A percentile compares a stretch with the other conserved stretches of the same genome.
phyloP scores from a whole-genome alignment of 1,139 yeast genomes.

The Blastobotrys buckinghamii region DNA sequence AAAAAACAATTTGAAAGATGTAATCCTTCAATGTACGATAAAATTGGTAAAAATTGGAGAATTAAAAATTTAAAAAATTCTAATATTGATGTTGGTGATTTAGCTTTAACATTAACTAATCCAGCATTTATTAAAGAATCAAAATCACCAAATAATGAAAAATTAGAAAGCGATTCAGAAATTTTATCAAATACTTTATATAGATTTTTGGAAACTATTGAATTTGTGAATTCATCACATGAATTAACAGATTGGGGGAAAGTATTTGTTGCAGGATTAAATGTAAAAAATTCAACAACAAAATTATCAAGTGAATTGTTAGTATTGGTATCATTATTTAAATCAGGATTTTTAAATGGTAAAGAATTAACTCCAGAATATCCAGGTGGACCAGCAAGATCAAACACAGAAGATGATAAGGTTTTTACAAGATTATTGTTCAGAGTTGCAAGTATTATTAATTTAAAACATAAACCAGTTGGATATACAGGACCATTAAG shows the following conservation, averaged over 20 bases:
- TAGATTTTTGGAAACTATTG: constrained; percentile 53
- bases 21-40: constrained; percentile 21
- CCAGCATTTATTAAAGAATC: constrained; percentile 4
- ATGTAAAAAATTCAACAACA: constrained; percentile 34
- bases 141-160: background rate
- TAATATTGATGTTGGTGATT: background rate
- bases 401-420: constrained; percentile 22
- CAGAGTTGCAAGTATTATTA: constrained; percentile 52
- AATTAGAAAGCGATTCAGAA: constrained; percentile 5
- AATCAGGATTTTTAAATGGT: constrained; percentile 20
- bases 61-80: constrained; percentile 12
- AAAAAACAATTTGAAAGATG: constrained; percentile 18
- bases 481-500: constrained; percentile 70
- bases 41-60: constrained; percentile 21
- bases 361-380: constrained; percentile 13
- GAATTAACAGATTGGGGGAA: constrained; percentile 54
- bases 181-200: constrained; percentile 42
- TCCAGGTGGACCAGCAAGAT: constrained; percentile 4
- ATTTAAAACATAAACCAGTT: constrained; percentile 49
- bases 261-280: constrained; percentile 37
- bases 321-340: constrained; percentile 30
- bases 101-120: constrained; percentile 5
- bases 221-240: constrained; percentile 43
- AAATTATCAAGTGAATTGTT: constrained; percentile 27
- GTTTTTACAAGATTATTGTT: constrained; percentile 47